A percentile compares a stretch with the other conserved stretches of the same genome.
Conservation (phyloP, 139 green algal genomes). For the Desmodesmus armatus region DNA sequence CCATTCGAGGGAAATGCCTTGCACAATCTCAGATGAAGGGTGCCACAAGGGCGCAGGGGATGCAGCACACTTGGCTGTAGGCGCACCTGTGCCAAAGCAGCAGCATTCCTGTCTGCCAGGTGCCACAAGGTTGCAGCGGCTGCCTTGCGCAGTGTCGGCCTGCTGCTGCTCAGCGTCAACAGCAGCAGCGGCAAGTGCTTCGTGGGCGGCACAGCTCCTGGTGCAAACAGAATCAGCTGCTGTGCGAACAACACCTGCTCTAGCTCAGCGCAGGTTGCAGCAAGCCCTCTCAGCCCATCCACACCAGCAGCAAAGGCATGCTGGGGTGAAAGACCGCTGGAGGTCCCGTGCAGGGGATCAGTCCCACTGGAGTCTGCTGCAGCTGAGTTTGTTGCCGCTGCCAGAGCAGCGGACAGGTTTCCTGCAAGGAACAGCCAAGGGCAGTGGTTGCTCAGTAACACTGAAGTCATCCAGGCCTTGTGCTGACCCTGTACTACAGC, state of each 20-base stretch:
- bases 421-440: too few species aligned
- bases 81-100: constrained; percentile 53
- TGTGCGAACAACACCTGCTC: constrained; percentile 90
- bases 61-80: constrained; percentile 66
- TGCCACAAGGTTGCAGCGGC: constrained; percentile 91
- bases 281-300: constrained; percentile 19
- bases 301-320: constrained; percentile 7
- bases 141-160: constrained; percentile 82
- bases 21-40: too few species aligned
- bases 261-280: constrained; percentile 41
- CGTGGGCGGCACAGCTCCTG: constrained; percentile 76
- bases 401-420: too few species aligned
- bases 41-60: too few species aligned
- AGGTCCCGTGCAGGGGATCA: too few species aligned
- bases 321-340: too few species aligned
- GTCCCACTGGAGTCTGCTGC: background rate
- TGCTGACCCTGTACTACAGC: too few species aligned
- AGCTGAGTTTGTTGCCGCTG: background rate
- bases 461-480: too few species aligned
- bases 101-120: constrained; percentile 83
- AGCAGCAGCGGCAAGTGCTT: constrained; percentile 80
- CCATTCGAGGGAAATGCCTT: too few species aligned
- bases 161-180: constrained; percentile 60
- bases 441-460: too few species aligned
- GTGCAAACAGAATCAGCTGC: constrained; percentile 95